These are phyloP conservation scores for Gossypium trilobum DNA, from an alignment of 441 rosid species.

Conservation along the genomic window DNA sequence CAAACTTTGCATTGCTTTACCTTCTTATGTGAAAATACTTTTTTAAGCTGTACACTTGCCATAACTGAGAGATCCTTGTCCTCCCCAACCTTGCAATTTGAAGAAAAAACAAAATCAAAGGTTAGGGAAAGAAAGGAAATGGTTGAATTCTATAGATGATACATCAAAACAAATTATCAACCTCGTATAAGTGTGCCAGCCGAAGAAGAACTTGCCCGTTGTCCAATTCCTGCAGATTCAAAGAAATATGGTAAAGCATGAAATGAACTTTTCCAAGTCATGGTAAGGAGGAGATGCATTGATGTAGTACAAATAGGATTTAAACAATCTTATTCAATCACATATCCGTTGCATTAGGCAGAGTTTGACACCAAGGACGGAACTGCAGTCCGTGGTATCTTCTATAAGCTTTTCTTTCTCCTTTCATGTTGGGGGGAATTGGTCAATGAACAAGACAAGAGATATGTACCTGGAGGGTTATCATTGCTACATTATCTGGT, in stretches of 20 bases:
- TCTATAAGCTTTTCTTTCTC: not conserved
- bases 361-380: not conserved
- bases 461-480: slow-evolving; percentile 43
- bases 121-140: not conserved
- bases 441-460: not conserved
- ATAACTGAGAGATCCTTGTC: slow-evolving; percentile 61
- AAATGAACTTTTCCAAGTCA: not conserved
- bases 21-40: slow-evolving; percentile 54
- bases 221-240: slow-evolving; percentile 42
- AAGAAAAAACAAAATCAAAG: slow-evolving; percentile 6
- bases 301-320: not conserved
- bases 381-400: not conserved
- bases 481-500: slow-evolving; percentile 50
- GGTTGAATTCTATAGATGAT: not conserved
- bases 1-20: slow-evolving; percentile 24
- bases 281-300: not conserved
- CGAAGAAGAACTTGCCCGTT: slow-evolving; percentile 48
- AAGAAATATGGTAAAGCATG: not conserved
- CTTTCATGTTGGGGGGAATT: not conserved
- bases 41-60: slow-evolving; percentile 63
- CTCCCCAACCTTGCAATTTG: slow-evolving; percentile 57
- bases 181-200: slow-evolving; percentile 64
- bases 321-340: not conserved
- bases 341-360: slow-evolving; percentile 3
- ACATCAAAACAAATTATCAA: slow-evolving; percentile 14